A percentile compares a stretch with the other conserved stretches of the same genome.
Conservation (phyloP, 179 eudicot species). For the Spergularia azorica region DNA sequence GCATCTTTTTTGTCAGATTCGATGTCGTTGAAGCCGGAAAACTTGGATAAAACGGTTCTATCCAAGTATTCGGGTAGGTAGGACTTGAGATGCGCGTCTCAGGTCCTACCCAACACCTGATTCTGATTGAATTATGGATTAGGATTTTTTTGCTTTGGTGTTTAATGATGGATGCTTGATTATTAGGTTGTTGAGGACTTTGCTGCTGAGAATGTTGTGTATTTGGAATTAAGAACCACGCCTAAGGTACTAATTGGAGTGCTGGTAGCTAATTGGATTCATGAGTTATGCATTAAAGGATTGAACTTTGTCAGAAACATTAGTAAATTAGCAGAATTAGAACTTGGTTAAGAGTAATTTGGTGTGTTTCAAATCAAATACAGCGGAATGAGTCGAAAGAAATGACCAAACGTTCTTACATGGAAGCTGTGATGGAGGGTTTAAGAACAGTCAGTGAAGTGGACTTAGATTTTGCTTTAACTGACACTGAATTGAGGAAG, state of each 20-base stretch:
- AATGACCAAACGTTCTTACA: slow-evolving; percentile 85
- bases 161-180: background rate
- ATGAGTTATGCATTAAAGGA: background rate
- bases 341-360: slow-evolving; percentile 1
- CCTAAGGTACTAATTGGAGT: slow-evolving; percentile 65
- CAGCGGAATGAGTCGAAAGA: slow-evolving; percentile 76
- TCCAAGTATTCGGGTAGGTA: slow-evolving; percentile 2
- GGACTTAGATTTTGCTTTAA: slow-evolving; percentile 58
- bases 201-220: slow-evolving; percentile 93
- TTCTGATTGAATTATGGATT: background rate
- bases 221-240: slow-evolving; percentile 93
- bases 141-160: background rate
- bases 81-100: slow-evolving; percentile 1
- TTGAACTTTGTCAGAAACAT: background rate
- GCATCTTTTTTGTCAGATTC: background rate
- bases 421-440: slow-evolving; percentile 90
- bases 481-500: slow-evolving; percentile 21
- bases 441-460: slow-evolving; percentile 56
- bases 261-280: background rate
- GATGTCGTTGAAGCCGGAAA: background rate
- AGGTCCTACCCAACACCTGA: background rate
- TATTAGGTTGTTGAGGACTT: slow-evolving; percentile 91
- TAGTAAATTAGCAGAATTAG: background rate
- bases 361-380: slow-evolving; percentile 6
- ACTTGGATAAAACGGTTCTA: slow-evolving; percentile 1